Conservation (phyloP, 2,329 filamentous ascomycete species). For the Clonostachys solani region DNA sequence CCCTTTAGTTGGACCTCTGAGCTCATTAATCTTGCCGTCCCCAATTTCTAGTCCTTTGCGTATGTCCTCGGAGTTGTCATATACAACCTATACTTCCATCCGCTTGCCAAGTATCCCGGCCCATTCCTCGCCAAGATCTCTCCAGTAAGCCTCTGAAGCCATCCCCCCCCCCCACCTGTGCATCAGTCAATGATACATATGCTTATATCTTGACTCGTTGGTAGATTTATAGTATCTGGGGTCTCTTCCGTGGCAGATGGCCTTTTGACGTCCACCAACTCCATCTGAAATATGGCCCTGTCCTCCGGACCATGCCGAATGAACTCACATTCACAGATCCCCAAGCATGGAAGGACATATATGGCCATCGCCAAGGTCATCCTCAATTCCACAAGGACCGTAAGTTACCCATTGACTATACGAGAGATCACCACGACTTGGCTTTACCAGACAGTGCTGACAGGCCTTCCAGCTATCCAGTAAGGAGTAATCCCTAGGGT, state of each 20-base stretch:
- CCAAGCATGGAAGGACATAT: constrained; percentile 34
- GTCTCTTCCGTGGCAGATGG: constrained; percentile 11
- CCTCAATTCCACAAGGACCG: constrained; percentile 12
- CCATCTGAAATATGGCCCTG: constrained; percentile 20
- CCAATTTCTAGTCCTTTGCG: constrained; percentile 2
- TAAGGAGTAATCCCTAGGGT: neutral
- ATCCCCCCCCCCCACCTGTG: neutral
- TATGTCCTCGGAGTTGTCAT: constrained; percentile 7
- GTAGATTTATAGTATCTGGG: constrained; percentile 12
- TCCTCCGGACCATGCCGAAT: constrained; percentile 34
- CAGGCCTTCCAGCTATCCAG: neutral
- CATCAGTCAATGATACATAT: neutral
- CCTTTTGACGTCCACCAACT: constrained; percentile 12
- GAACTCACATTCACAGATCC: constrained; percentile 30
- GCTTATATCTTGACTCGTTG: neutral
- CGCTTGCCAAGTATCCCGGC: constrained; percentile 17
- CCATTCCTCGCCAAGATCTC: constrained; percentile 10
- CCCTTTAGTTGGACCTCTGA: too few relatives aligned
- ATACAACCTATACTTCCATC: constrained; percentile 24
- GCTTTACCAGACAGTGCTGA: too few relatives aligned
- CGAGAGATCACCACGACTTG: too few relatives aligned
- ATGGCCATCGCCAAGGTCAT: constrained; percentile 18
- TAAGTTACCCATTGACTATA: too few relatives aligned
- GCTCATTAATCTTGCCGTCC: neutral
- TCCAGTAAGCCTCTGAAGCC: constrained; percentile 3